These are phyloP conservation scores for Albophoma yamanashiensis DNA, from an alignment of 2,329 filamentous ascomycete species.

Conservation along the genomic window DNA sequence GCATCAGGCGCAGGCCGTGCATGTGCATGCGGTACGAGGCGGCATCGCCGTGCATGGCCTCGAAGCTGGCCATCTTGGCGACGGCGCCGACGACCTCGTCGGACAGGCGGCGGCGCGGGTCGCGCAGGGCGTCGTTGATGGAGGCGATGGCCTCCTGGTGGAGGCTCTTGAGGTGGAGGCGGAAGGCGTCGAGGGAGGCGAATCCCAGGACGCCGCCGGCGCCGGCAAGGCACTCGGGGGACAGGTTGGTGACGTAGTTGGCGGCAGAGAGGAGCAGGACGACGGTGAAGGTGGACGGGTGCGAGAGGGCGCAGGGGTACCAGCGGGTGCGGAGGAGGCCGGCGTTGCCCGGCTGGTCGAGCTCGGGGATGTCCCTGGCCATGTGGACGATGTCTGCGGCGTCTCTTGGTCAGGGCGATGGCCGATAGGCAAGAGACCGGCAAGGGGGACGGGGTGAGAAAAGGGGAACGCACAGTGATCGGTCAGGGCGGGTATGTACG, in stretches of 20 bases:
- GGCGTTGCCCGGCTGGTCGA: constrained; percentile 12
- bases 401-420: not conserved
- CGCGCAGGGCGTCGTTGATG: constrained; percentile 28
- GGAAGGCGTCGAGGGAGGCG: constrained; percentile 2
- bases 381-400: constrained; percentile 14
- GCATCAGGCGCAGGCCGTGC: constrained; percentile 29
- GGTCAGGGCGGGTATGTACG: constrained; percentile 11
- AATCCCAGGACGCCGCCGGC: not conserved
- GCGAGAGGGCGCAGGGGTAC: constrained; percentile 16
- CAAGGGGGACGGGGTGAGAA: not conserved
- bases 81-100: constrained; percentile 36
- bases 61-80: constrained; percentile 40
- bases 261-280: constrained; percentile 17
- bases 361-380: constrained; percentile 17
- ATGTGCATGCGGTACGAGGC: constrained; percentile 35
- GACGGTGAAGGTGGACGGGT: constrained; percentile 13
- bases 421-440: not conserved
- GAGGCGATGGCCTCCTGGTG: constrained; percentile 30
- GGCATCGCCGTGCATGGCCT: constrained; percentile 35
- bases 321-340: constrained; percentile 15
- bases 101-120: constrained; percentile 13
- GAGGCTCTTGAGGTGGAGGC: constrained; percentile 25
- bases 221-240: not conserved
- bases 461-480: constrained; percentile 13
- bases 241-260: constrained; percentile 9